Conservation (phyloP, 352 stramenopile genomes). For the Phytophthora chlamydospora region DNA sequence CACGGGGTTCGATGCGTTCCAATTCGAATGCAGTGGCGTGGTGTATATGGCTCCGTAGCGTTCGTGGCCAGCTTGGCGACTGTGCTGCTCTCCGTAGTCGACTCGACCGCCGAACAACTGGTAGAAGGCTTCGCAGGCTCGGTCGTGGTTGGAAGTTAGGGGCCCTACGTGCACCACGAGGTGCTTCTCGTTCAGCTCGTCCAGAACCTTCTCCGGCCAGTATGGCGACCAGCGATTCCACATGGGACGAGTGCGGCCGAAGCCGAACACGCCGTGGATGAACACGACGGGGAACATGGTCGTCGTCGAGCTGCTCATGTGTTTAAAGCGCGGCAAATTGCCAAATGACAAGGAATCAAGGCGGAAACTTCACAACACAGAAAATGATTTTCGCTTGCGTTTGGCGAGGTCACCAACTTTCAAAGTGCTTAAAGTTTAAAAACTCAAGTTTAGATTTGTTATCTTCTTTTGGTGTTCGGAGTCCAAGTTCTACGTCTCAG, state of each 20-base stretch:
- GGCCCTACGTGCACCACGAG: constrained; percentile 55
- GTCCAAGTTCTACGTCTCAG: constrained; percentile 4
- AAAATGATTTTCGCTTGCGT: constrained; percentile 1
- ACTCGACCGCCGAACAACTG: constrained; percentile 63
- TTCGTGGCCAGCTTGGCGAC: constrained; percentile 30
- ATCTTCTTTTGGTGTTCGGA: constrained; percentile 8
- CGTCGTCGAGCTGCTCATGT: constrained; percentile 17
- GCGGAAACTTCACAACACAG: background rate
- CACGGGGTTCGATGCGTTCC: constrained; percentile 54
- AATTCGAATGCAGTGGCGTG: constrained; percentile 37
- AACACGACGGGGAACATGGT: constrained; percentile 54
- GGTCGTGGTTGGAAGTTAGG: constrained; percentile 64
- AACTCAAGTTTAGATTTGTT: constrained; percentile 10
- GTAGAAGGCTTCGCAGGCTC: constrained; percentile 67
- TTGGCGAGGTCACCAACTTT: constrained; percentile 12
- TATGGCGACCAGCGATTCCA: constrained; percentile 51
- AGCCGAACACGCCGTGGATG: constrained; percentile 61
- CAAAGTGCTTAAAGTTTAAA: background rate
- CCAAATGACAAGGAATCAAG: constrained; percentile 3
- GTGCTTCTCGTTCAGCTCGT: constrained; percentile 52
- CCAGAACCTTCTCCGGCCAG: constrained; percentile 53
- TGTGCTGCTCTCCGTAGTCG: constrained; percentile 62
- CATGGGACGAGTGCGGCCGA: constrained; percentile 40
- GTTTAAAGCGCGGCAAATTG: background rate
- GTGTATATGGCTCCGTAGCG: constrained; percentile 45